Evolutionary conservation across 805 yeast genomes (phyloP).

Genomic region (Yamadazyma philogaea): DNA sequence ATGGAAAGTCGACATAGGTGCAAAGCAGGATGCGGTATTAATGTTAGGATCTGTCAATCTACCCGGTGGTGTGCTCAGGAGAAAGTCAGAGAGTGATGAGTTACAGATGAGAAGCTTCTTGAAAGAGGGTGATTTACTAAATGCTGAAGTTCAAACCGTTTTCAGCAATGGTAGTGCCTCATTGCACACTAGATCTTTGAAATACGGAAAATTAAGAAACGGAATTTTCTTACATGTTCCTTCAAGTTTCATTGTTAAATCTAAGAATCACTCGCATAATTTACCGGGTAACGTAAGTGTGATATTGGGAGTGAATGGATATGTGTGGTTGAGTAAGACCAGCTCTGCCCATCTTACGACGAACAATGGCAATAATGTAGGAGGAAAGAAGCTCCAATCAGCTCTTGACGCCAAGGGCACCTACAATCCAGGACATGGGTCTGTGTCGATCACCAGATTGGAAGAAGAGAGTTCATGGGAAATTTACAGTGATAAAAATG

Average conservation of each 20-base stretch:
- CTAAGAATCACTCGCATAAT: slow-evolving; percentile 81
- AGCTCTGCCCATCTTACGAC: slow-evolving; percentile 15
- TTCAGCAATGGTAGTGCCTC: slow-evolving; percentile 91
- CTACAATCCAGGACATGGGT: slow-evolving; percentile 56
- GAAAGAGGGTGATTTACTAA: slow-evolving; percentile 93
- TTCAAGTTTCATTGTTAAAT: slow-evolving; percentile 73
- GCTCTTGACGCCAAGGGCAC: slow-evolving; percentile 32
- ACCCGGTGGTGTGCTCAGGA: slow-evolving; percentile 94
- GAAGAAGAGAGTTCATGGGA: slow-evolving; percentile 95
- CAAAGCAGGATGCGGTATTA: slow-evolving; percentile 86
- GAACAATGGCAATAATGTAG: slow-evolving; percentile 17
- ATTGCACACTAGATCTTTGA: slow-evolving; percentile 89
- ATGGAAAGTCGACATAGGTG: slow-evolving; percentile 97
- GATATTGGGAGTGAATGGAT: slow-evolving; percentile 93
- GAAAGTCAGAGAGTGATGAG: slow-evolving; percentile 94
- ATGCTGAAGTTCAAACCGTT: slow-evolving; percentile 92
- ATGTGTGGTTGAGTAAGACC: slow-evolving; percentile 84
- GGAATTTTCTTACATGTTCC: slow-evolving; percentile 84
- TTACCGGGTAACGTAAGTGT: slow-evolving; percentile 93
- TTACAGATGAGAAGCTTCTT: slow-evolving; percentile 90
- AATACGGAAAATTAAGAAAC: slow-evolving; percentile 92
- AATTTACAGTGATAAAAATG: slow-evolving; percentile 88
- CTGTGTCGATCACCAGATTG: slow-evolving; percentile 73
- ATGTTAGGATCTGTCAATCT: slow-evolving; percentile 94
- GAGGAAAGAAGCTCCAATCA: slow-evolving; percentile 37